These are phyloP conservation scores for Hapsidospora chrysogenum DNA, from an alignment of 495 filamentous ascomycete species.

Conservation along the genomic window DNA sequence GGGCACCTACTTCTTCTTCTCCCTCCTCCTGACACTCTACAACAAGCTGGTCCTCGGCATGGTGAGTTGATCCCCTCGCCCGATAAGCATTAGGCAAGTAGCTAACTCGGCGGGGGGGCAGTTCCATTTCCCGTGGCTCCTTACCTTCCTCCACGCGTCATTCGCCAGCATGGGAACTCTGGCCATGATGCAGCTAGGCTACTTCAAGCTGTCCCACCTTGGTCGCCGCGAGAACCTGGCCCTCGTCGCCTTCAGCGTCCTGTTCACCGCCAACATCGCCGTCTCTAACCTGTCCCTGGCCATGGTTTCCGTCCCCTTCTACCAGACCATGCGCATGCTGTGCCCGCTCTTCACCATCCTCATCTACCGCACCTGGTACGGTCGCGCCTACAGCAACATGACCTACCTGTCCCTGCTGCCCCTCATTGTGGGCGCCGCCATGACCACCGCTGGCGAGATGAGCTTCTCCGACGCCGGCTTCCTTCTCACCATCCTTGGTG, in stretches of 20 bases:
- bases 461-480: constrained; percentile 36
- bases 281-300: constrained; percentile 38
- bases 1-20: constrained; percentile 31
- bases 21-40: constrained; percentile 34
- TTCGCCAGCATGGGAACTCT: constrained; percentile 34
- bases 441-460: constrained; percentile 41
- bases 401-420: constrained; percentile 41
- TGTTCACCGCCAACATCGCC: constrained; percentile 44
- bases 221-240: constrained; percentile 24
- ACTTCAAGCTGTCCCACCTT: constrained; percentile 29
- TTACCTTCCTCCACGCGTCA: constrained; percentile 34
- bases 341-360: constrained; percentile 36
- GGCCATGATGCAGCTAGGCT: constrained; percentile 23
- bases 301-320: constrained; percentile 40
- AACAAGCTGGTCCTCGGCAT: constrained; percentile 37
- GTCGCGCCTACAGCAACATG: constrained; percentile 24
- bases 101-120: constrained; percentile 5
- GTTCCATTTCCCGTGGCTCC: constrained; percentile 39
- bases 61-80: constrained; percentile 11
- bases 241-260: constrained; percentile 32
- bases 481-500: constrained; percentile 33
- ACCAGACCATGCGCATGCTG: constrained; percentile 41
- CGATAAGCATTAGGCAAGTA: not conserved
- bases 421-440: constrained; percentile 34
- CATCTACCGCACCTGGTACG: constrained; percentile 34